Conservation (phyloP, 768 basidiomycete species). For the Pisolithus marmoratus region DNA sequence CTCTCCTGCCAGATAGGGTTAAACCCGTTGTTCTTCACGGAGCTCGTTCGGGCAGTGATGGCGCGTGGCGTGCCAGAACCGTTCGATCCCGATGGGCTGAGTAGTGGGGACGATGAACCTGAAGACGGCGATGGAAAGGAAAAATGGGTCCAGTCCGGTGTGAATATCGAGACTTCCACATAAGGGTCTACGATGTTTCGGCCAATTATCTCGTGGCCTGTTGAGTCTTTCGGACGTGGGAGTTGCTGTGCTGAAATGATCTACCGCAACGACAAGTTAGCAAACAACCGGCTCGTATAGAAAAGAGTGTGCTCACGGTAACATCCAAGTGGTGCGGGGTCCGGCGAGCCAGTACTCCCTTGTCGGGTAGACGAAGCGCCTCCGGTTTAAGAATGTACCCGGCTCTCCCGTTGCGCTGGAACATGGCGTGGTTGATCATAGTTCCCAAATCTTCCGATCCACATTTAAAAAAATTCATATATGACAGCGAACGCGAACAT, state of each 20-base stretch:
- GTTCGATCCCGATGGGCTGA: constrained; percentile 4
- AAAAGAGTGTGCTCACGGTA: constrained; percentile 37
- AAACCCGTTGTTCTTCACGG: constrained; percentile 84
- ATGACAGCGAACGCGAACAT: constrained; percentile 18
- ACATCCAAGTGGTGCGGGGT: constrained; percentile 61
- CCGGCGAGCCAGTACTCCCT: constrained; percentile 47
- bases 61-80: constrained; percentile 35
- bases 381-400: constrained; percentile 91
- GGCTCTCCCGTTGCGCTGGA: constrained; percentile 79
- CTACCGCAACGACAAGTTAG: constrained; percentile 21
- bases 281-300: too few relatives aligned
- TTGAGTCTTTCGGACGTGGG: constrained; percentile 61
- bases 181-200: constrained; percentile 62
- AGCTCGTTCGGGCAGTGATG: constrained; percentile 50
- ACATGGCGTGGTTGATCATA: constrained; percentile 95
- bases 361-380: constrained; percentile 60
- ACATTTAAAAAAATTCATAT: not conserved
- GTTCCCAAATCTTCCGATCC: constrained; percentile 69
- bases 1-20: constrained; percentile 83
- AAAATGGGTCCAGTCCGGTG: constrained; percentile 61
- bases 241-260: constrained; percentile 90
- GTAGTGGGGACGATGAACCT: not conserved
- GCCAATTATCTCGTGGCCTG: constrained; percentile 55
- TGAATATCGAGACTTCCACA: constrained; percentile 73
- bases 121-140: constrained; percentile 13